phyloP scores from a whole-genome alignment of 768 basidiomycete genomes.

The Calvatia gigantea region DNA sequence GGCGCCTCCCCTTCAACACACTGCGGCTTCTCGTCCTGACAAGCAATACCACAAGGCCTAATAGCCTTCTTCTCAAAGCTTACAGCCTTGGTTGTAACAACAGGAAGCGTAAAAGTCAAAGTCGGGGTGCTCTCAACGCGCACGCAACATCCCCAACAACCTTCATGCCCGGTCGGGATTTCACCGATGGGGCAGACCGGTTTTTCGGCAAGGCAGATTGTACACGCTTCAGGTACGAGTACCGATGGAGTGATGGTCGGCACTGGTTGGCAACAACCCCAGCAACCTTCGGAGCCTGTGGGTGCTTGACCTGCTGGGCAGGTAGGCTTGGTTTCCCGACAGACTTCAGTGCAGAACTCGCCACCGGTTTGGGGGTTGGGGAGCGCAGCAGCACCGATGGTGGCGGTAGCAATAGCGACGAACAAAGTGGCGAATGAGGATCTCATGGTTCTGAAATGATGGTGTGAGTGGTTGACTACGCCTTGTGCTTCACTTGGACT shows the following conservation, averaged over 20 bases:
- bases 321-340: not conserved
- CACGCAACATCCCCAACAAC: slow-evolving; percentile 1
- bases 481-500: too few relatives aligned
- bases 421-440: not conserved
- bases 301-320: not conserved
- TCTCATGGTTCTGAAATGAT: not conserved
- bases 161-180: not conserved
- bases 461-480: too few relatives aligned
- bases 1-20: too few relatives aligned
- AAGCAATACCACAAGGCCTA: not conserved
- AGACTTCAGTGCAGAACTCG: not conserved
- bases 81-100: too few relatives aligned
- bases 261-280: not conserved
- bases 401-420: too few relatives aligned
- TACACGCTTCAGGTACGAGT: not conserved
- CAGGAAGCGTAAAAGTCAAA: too few relatives aligned
- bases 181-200: not conserved
- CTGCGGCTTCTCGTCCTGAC: too few relatives aligned
- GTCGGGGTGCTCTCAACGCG: not conserved
- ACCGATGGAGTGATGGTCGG: not conserved
- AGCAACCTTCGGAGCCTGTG: not conserved
- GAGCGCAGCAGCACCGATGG: not conserved
- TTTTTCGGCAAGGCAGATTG: not conserved
- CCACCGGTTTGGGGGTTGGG: not conserved
- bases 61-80: not conserved